Evolutionary conservation across 1,284 basidiomycete genomes (phyloP).

Genomic region (Cutaneotrichosporon cutaneum): DNA sequence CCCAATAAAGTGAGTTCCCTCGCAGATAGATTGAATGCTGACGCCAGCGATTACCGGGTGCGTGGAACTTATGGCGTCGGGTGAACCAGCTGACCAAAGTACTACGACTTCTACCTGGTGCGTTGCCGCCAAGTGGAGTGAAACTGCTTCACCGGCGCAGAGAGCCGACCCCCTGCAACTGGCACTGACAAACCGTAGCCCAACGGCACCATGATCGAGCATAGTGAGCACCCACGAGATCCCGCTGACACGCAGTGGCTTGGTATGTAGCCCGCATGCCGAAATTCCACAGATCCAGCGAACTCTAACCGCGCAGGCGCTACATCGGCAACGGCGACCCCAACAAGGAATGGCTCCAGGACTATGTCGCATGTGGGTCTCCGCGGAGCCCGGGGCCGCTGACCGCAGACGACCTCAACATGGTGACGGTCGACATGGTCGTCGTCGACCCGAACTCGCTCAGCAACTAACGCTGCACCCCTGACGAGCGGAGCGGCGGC

Average conservation of each 20-base stretch:
- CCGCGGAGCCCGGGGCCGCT: background rate
- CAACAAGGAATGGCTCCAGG: constrained; percentile 35
- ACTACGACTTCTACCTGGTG: constrained; percentile 37
- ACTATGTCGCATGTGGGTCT: constrained; percentile 40
- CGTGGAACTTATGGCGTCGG: background rate
- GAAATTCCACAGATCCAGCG: background rate
- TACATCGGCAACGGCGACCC: constrained; percentile 30
- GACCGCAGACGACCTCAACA: constrained; percentile 42
- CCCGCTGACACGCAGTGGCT: constrained; percentile 28
- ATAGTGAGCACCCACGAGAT: constrained; percentile 5
- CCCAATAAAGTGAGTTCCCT: constrained; percentile 27
- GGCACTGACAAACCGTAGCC: constrained; percentile 22
- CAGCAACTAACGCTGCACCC: background rate
- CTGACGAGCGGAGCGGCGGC: background rate
- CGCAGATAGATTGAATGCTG: background rate
- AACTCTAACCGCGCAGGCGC: constrained; percentile 25
- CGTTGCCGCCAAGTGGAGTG: too few species aligned
- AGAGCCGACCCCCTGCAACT: background rate
- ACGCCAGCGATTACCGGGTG: constrained; percentile 24
- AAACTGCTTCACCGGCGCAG: background rate
- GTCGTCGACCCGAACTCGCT: constrained; percentile 41
- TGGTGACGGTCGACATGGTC: constrained; percentile 45
- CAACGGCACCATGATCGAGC: constrained; percentile 19
- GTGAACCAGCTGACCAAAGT: constrained; percentile 12
- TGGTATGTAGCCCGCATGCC: constrained; percentile 14